A percentile compares a stretch with the other conserved stretches of the same genome.
Evolutionary conservation across 495 filamentous ascomycete species (phyloP).

Genomic region (Penicillium manginii): DNA sequence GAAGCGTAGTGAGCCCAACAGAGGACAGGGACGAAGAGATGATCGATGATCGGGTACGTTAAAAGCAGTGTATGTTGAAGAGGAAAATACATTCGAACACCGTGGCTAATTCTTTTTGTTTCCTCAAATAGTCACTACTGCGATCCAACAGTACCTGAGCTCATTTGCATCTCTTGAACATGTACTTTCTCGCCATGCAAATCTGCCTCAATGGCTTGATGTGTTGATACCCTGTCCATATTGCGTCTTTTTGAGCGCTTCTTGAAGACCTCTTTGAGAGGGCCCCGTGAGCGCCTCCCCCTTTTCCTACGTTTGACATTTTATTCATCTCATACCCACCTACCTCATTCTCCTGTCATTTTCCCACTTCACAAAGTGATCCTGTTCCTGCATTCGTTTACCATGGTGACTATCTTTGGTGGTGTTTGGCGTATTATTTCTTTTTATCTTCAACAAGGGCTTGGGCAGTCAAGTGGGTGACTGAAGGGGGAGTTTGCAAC

Average conservation of each 20-base stretch:
- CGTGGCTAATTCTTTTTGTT: slow-evolving; percentile 17
- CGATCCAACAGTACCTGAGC: slow-evolving; percentile 48
- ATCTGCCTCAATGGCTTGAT: slow-evolving; percentile 24
- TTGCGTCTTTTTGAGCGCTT: slow-evolving; percentile 22
- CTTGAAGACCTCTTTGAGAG: slow-evolving; percentile 6
- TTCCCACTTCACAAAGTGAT: slow-evolving; percentile 12
- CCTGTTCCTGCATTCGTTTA: slow-evolving; percentile 29
- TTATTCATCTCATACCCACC: slow-evolving; percentile 26
- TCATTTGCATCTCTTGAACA: slow-evolving; percentile 20
- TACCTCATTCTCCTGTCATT: slow-evolving; percentile 9
- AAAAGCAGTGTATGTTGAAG: slow-evolving; percentile 22
- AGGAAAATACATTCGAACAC: slow-evolving; percentile 15
- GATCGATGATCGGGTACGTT: slow-evolving; percentile 73
- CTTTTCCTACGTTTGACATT: slow-evolving; percentile 16
- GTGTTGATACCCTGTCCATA: slow-evolving; percentile 41
- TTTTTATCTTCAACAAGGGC: slow-evolving; percentile 18
- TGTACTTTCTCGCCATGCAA: slow-evolving; percentile 25
- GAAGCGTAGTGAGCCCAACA: slow-evolving; percentile 62
- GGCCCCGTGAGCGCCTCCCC: slow-evolving; percentile 2
- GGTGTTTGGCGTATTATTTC: slow-evolving; percentile 32
- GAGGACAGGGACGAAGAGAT: slow-evolving; percentile 66
- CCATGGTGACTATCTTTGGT: slow-evolving; percentile 13
- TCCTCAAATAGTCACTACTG: slow-evolving; percentile 33
- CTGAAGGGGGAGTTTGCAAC: slow-evolving; percentile 32
- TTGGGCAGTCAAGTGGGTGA: slow-evolving; percentile 27